Evolutionary conservation across 495 filamentous ascomycete species (phyloP).

Genomic region (Penicillium cosmopolitanum): DNA sequence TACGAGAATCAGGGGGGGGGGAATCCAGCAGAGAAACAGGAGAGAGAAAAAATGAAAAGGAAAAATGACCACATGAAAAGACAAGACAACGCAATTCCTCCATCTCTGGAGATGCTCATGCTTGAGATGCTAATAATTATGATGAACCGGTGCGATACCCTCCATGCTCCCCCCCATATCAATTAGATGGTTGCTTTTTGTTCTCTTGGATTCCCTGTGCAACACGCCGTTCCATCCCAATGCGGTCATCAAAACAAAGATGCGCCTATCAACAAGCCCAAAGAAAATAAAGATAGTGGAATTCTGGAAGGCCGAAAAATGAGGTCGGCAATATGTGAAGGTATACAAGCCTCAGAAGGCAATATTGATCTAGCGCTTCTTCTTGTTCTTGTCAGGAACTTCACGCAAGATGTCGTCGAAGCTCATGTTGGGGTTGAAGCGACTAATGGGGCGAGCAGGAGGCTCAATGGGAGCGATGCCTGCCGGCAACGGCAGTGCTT

Average conservation of each 20-base stretch:
- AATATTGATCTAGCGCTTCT: slow-evolving; percentile 40
- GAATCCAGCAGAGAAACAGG: slow-evolving; percentile 25
- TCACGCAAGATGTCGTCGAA: slow-evolving; percentile 57
- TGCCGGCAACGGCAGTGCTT: slow-evolving; percentile 54
- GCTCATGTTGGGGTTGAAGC: slow-evolving; percentile 55
- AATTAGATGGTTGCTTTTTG: slow-evolving; percentile 32
- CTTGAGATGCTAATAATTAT: slow-evolving; percentile 32
- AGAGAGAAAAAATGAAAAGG: slow-evolving; percentile 17
- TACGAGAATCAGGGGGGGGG: slow-evolving; percentile 23
- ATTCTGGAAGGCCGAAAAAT: slow-evolving; percentile 10
- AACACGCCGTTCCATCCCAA: slow-evolving; percentile 34
- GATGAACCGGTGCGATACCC: slow-evolving; percentile 17
- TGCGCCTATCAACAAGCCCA: slow-evolving; percentile 38
- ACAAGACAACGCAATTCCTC: slow-evolving; percentile 11
- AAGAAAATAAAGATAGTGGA: slow-evolving; percentile 15
- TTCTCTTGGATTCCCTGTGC: slow-evolving; percentile 27
- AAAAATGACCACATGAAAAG: slow-evolving; percentile 9
- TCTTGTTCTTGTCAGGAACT: slow-evolving; percentile 45
- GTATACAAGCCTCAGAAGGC: not conserved
- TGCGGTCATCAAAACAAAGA: slow-evolving; percentile 31
- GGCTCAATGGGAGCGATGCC: slow-evolving; percentile 53
- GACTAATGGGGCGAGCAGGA: slow-evolving; percentile 41
- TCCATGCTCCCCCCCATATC: slow-evolving; percentile 23
- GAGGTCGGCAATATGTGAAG: slow-evolving; percentile 2
- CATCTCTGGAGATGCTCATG: slow-evolving; percentile 25